A percentile compares a stretch with the other conserved stretches of the same genome.
phyloP scores from a whole-genome alignment of 2,329 filamentous ascomycete species.

The Colletotrichum sojae region DNA sequence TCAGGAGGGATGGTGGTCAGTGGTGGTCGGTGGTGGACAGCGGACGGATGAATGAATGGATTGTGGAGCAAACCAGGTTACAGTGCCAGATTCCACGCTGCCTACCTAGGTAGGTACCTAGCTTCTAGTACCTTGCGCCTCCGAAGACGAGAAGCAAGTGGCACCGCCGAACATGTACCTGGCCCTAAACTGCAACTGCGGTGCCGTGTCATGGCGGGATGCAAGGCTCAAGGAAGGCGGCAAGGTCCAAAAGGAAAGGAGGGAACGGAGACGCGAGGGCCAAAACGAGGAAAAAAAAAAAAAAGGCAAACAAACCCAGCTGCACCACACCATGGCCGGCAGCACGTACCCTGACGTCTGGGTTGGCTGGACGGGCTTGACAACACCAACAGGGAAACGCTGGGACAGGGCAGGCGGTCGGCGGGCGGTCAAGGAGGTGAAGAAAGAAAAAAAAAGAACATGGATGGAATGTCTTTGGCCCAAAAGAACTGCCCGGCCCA shows the following conservation, averaged over 20 bases:
- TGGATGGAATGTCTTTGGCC: constrained; percentile 42
- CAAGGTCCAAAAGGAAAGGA: constrained; percentile 1
- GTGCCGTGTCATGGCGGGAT: constrained; percentile 36
- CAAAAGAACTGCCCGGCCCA: constrained; percentile 42
- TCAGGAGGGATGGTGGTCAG: constrained; percentile 14
- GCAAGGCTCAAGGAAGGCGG: constrained; percentile 27
- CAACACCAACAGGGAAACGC: neutral
- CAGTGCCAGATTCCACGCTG: constrained; percentile 25
- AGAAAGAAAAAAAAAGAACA: constrained; percentile 40
- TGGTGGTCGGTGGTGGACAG: constrained; percentile 5
- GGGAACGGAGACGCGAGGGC: neutral
- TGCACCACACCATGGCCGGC: neutral
- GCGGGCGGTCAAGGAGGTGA: constrained; percentile 37
- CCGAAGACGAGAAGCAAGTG: constrained; percentile 14
- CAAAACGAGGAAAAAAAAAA: too few species aligned
- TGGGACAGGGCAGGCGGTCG: constrained; percentile 2
- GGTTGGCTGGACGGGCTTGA: neutral
- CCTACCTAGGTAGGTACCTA: too few species aligned
- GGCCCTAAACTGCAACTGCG: constrained; percentile 12
- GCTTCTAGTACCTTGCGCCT: neutral
- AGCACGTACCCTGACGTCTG: constrained; percentile 19
- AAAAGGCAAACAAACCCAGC: neutral
- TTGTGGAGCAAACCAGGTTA: constrained; percentile 33
- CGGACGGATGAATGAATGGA: constrained; percentile 18
- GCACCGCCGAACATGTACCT: neutral